Evolutionary conservation across 345 rosid species (phyloP), one percentile per base, ranked within the genome.

Genomic region (Corymbia maculata): DNA sequence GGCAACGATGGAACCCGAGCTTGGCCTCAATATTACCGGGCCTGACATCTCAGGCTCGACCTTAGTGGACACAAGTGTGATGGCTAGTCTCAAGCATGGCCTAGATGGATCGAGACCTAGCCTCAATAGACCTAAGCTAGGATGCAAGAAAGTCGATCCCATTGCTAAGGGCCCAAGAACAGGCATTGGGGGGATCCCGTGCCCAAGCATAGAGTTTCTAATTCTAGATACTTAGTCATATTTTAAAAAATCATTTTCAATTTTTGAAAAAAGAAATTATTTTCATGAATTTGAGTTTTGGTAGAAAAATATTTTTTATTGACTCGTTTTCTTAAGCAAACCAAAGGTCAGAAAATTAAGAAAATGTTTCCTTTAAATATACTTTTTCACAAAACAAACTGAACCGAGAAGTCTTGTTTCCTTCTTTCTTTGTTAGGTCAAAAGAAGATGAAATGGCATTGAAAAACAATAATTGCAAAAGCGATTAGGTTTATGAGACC

Each of bases 161-260:
- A 0, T 5, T 0, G 4, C 61, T 1, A 22, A 8, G 28, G 0
- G 61, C 0, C 22, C 0, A 5, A 55, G 61, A 55, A 55, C 61
- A 55, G 19, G 61, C 0, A 0, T 55, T 21, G 0, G 61, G 4
- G 4, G 12, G 2, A 8, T 55, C 12, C 21, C 8, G 26, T 21
- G 61, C 28, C 11, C 61, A 55, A 55, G 22, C 28, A 55, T 4
- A 55, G 0, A 55, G 0, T 55, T 55, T 21, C 22, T 55, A 26
- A 5, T 36, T 55, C 26, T 55, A 55, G 0, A 55, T 55, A 55
- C 61, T 12, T 55, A 22, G 13, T 6, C 9, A 55, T 55, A 22
- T 55, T 55, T 55, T 55, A 28, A 12, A 9, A 55, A 55, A 55
- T 28, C 21, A 55, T 55, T 9, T 22, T 28, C 28, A 0, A 21